Evolutionary conservation across 2,329 filamentous ascomycete species (phyloP), one percentile per base, ranked within the genome.

Genomic region (Chaetothyriales sp.): DNA sequence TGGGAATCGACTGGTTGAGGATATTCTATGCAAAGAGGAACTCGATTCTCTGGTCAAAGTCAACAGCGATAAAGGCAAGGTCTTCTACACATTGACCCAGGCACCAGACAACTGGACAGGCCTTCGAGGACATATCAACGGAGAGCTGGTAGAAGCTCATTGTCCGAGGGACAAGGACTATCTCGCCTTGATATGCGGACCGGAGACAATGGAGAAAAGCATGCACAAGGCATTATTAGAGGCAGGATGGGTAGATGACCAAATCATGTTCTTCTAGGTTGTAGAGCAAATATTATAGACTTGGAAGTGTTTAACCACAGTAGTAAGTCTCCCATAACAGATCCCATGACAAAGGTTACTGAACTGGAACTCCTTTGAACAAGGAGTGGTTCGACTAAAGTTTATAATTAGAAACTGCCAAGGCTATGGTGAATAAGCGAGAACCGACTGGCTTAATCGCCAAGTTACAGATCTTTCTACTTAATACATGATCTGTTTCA

Each of bases 131-230:
- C 70, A 84, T 19, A 79, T 95, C 59, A 77, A 77, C 9, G 71
- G 68, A 54, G 70, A 73, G 2, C 64, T 93, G 50, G 67, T 92
- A 28, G 69, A 76, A 56, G 73, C 76, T 54, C 76, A 86, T 63
- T 68, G 57, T 65, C 70, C 56, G 32, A 56, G 60, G 42, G 70
- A 69, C 0, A 73, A 76, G 53, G 73, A 76, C 10, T 64, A 65
- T 20, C 64, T 95, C 71, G 79, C 86, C 12, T 66, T 95, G 52
- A 73, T 94, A 15, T 95, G 88, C 67, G 88, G 88, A 1, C 88
- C 88, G 0, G 78, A 75, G 58, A 68, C 81, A 2, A 71, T 95
- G 70, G 86, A 93, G 68, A 81, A 79, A 60, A 78, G 73, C 51
- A 79, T 78, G 3, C 74, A 75, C 56, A 64, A 69, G 45, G 75